Evolutionary conservation across 2,329 filamentous ascomycete genomes (phyloP).

Genomic region (Ascochyta lentis): DNA sequence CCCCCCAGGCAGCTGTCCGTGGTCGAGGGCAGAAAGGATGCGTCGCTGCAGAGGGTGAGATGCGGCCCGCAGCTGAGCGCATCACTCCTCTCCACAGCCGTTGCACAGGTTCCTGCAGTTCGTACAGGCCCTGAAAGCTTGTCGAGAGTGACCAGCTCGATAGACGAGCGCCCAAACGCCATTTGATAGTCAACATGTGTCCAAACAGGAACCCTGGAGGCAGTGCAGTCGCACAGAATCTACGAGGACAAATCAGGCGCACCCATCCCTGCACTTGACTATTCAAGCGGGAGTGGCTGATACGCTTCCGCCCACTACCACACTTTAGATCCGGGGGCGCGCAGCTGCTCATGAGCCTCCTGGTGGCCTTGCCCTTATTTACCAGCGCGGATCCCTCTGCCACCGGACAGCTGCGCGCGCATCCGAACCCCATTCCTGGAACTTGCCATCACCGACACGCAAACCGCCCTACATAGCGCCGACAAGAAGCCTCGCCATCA

Average conservation of each 20-base stretch:
- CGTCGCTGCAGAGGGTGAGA: no score
- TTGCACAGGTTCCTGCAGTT: conserved; percentile 10
- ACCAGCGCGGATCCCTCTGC: conserved; percentile 22
- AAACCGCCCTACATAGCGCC: conserved; percentile 20
- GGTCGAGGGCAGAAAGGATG: conserved; percentile 3
- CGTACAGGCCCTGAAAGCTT: not conserved
- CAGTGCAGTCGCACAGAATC: conserved; percentile 12
- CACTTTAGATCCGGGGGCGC: conserved; percentile 11
- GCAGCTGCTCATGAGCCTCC: conserved; percentile 35
- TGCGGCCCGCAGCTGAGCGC: not conserved
- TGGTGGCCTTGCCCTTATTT: conserved; percentile 31
- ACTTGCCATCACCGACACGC: conserved; percentile 20
- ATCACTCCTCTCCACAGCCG: conserved; percentile 2
- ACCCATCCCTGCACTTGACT: conserved; percentile 18
- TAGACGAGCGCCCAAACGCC: conserved; percentile 3
- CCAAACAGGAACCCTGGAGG: conserved; percentile 3
- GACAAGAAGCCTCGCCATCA: conserved; percentile 25
- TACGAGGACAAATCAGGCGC: conserved; percentile 24
- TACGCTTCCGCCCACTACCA: conserved; percentile 30
- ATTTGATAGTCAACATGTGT: conserved; percentile 3
- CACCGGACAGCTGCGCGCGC: conserved; percentile 23
- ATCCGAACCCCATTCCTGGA: conserved; percentile 6
- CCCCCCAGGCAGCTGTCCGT: conserved; percentile 1
- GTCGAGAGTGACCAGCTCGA: not conserved
- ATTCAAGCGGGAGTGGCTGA: conserved; percentile 34